Evolutionary conservation across 2,329 filamentous ascomycete genomes (phyloP).

Genomic region (Epichloe uncinata): DNA sequence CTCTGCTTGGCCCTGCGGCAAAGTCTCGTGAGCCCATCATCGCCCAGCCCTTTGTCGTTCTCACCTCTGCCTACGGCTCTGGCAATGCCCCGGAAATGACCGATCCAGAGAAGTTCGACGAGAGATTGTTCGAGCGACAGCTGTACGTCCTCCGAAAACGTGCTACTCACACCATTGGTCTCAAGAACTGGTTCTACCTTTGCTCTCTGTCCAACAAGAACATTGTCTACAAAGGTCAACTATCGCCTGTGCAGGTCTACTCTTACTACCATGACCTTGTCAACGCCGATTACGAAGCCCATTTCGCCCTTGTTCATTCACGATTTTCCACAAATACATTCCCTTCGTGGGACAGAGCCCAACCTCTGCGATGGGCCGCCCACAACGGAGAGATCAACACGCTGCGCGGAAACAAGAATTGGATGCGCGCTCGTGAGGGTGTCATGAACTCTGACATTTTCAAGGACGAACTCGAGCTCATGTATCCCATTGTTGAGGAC

Average conservation of each 20-base stretch:
- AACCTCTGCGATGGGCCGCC: slow-evolving; percentile 90
- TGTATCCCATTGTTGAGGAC: slow-evolving; percentile 93
- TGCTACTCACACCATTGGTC: slow-evolving; percentile 82
- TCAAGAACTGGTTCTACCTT: slow-evolving; percentile 98
- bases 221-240: slow-evolving; percentile 97
- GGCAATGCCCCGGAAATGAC: slow-evolving; percentile 66
- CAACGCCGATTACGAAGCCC: slow-evolving; percentile 91
- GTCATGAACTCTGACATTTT: slow-evolving; percentile 89
- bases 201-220: slow-evolving; percentile 96
- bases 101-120: slow-evolving; percentile 70
- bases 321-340: slow-evolving; percentile 98
- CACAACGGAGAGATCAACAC: slow-evolving; percentile 99
- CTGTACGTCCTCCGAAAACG: slow-evolving; percentile 91
- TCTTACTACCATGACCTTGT: slow-evolving; percentile 96
- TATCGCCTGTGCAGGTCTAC: slow-evolving; percentile 90
- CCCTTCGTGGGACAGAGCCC: slow-evolving; percentile 94
- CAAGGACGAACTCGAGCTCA: slow-evolving; percentile 75
- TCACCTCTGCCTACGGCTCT: slow-evolving; percentile 70
- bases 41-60: slow-evolving; percentile 87
- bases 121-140: slow-evolving; percentile 79
- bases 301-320: slow-evolving; percentile 93
- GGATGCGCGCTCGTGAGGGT: slow-evolving; percentile 96
- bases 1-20: slow-evolving; percentile 81
- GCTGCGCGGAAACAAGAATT: slow-evolving; percentile 95
- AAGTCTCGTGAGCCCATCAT: slow-evolving; percentile 91